Evolutionary conservation across 176 grass and related monocot genomes (phyloP).

Genomic region (Puccinellia tenuiflora): DNA sequence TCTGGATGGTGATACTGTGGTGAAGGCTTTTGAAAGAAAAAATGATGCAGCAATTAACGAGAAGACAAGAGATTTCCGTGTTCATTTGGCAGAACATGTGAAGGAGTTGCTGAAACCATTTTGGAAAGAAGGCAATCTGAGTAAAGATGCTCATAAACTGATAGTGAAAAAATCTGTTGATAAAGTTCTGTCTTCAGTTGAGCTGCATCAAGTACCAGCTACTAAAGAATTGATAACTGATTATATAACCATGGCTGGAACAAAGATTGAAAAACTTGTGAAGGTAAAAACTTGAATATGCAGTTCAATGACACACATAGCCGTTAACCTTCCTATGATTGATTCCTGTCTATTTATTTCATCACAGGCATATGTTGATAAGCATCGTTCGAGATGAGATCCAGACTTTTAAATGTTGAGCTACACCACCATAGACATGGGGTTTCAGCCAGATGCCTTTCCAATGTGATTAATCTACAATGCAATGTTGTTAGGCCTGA

Average conservation of each 20-base stretch:
- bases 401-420: conserved; percentile 10
- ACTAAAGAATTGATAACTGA: conserved; percentile 31
- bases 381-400: conserved; percentile 15
- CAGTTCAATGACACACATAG: not conserved
- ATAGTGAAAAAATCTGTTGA: conserved; percentile 62
- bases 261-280: conserved; percentile 61
- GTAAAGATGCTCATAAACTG: conserved; percentile 56
- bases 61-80: conserved; percentile 37
- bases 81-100: conserved; percentile 59
- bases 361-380: conserved; percentile 50
- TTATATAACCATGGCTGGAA: conserved; percentile 24
- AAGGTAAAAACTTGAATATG: conserved; percentile 41
- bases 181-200: conserved; percentile 47
- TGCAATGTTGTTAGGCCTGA: not conserved
- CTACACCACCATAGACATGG: conserved; percentile 1
- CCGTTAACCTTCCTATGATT: conserved; percentile 6
- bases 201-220: conserved; percentile 47
- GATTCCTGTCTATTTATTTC: conserved; percentile 17
- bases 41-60: conserved; percentile 6
- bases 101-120: conserved; percentile 66
- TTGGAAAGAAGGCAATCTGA: conserved; percentile 60
- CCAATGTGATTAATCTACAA: conserved; percentile 7
- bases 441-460: not conserved
- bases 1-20: conserved; percentile 19
- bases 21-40: conserved; percentile 27